phyloP scores from a whole-genome alignment of 23 red algal genomes.

The Chondrus crispus region DNA sequence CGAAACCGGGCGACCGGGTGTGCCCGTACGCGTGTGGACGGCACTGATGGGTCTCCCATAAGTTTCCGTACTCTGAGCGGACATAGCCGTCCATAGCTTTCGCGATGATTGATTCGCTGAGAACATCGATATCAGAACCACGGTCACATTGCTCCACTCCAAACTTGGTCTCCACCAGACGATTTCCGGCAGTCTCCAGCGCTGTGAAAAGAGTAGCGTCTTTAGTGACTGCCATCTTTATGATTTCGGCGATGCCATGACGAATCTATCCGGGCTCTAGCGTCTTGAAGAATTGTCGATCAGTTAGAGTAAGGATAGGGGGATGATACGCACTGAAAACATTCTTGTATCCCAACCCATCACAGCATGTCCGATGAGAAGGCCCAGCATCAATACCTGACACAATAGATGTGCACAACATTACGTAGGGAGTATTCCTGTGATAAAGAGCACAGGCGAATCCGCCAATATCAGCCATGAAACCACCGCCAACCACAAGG shows the following conservation, averaged over 20 bases:
- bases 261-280: conserved; percentile 75
- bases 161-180: conserved; percentile 59
- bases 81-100: conserved; percentile 80
- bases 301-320: conserved; percentile 65
- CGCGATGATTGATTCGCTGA: conserved; percentile 70
- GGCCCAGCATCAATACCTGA: conserved; percentile 76
- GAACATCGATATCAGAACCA: conserved; percentile 47
- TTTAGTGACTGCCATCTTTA: conserved; percentile 81
- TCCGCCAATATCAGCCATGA: conserved; percentile 69
- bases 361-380: conserved; percentile 74
- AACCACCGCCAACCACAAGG: conserved; percentile 66
- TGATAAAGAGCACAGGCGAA: conserved; percentile 78
- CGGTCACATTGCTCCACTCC: conserved; percentile 55
- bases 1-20: conserved; percentile 75
- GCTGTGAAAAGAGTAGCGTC: conserved; percentile 40
- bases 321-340: conserved; percentile 78
- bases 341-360: conserved; percentile 79
- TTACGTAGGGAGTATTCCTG: conserved; percentile 74
- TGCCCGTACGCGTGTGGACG: conserved; percentile 74
- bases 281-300: conserved; percentile 66
- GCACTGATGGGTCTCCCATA: conserved; percentile 80
- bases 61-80: conserved; percentile 68
- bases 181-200: conserved; percentile 44
- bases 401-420: conserved; percentile 73
- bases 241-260: conserved; percentile 74